phyloP scores from a whole-genome alignment of 768 basidiomycete genomes.

The Mycena latifolia region DNA sequence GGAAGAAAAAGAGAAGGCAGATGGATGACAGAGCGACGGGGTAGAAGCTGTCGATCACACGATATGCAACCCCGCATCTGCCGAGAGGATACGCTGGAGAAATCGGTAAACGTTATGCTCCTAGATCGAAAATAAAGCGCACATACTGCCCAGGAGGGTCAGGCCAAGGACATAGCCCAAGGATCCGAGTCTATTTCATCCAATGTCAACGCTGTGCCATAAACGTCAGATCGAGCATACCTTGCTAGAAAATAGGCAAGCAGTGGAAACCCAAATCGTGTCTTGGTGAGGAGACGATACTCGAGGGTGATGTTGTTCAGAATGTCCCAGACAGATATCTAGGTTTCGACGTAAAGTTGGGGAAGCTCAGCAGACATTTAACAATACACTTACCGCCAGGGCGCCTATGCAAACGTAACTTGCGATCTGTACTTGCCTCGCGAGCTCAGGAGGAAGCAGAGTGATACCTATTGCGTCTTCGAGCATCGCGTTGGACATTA shows the following conservation, averaged over 20 bases:
- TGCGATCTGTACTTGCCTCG: constrained; percentile 1
- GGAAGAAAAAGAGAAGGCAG: constrained; percentile 45
- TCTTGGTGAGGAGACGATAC: constrained; percentile 36
- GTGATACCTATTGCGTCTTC: neutral
- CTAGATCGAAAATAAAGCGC: neutral
- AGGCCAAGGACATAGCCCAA: constrained; percentile 26
- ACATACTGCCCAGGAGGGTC: constrained; percentile 40
- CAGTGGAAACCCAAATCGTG: constrained; percentile 33
- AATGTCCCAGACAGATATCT: constrained; percentile 47
- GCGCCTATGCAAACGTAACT: constrained; percentile 5
- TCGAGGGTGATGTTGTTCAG: constrained; percentile 39
- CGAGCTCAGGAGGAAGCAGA: neutral
- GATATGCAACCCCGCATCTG: neutral
- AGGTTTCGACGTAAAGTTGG: too few relatives aligned
- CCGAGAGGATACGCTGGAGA: constrained; percentile 16
- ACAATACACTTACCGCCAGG: neutral
- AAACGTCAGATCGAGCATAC: too few relatives aligned
- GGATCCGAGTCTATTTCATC: constrained; percentile 25
- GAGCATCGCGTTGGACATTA: neutral
- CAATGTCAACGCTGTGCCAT: constrained; percentile 21
- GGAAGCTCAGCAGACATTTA: neutral
- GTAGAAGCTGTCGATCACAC: constrained; percentile 34
- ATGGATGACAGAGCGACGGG: constrained; percentile 37
- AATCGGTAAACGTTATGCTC: neutral
- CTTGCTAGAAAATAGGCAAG: constrained; percentile 27